Base-by-base conservation (phyloP, 139 green algal species). In the Eudorina sp. region DNA sequence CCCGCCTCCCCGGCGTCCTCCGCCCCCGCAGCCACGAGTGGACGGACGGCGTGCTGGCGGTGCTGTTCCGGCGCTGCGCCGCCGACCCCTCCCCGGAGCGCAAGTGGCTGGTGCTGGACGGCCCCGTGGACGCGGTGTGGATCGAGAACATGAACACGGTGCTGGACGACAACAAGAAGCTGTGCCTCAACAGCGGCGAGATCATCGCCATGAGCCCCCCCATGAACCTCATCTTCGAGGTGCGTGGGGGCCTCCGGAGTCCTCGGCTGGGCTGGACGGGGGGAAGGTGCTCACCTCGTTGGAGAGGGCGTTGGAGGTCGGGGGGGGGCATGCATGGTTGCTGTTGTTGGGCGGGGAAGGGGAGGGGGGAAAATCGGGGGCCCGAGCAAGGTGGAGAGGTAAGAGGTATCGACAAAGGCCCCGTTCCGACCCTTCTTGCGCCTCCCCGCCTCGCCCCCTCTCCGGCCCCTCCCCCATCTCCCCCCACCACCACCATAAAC, bases 131-230 rank as follows among this genome's bases (percentile, higher is more conserved):
- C 76, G 95, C 95, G 11, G 92, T 96, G 55, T 97, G 95, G 95
- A 95, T 97, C 74, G 95, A 97, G 90, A 94, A 94, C 74, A 72
- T 84, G 53, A 84, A 84, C 77, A 73, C 77, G 18, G 77, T 83
- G 51, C 92, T 97, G 62, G 95, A 97, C 70, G 95, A 97, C 92
- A 97, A 97, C 92, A 97, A 96, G 93, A 97, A 97, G 93, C 92
- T 97, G 45, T 97, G 95, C 90, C 93, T 98, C 21, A 96, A 96
- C 88, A 88, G 78, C 78, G 92, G 92, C 4, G 92, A 94, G 89
- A 93, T 94, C 92, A 92, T 94, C 60, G 84, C 90, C 31, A 92
- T 94, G 86, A 93, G 86, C 53, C 53, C 68, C 0, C 83, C 72
- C 69, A 96, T 95, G 93, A 87, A 68, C 43, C 45, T 87, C 21